phyloP scores from a whole-genome alignment of 2,329 filamentous ascomycete genomes.

The Fusarium vanettenii region DNA sequence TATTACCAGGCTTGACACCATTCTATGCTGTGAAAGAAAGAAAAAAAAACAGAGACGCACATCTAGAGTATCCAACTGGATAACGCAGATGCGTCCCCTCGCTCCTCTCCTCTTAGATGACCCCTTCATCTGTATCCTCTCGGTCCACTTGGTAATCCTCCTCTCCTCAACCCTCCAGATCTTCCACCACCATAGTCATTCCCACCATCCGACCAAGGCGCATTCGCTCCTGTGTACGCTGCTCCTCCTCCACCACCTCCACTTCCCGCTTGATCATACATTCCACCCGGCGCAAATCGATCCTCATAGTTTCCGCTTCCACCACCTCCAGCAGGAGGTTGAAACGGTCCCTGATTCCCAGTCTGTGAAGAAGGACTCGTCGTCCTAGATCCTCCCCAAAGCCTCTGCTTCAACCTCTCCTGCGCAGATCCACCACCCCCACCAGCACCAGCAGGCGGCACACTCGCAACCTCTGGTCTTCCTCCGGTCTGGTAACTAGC shows the following conservation, averaged over 20 bases:
- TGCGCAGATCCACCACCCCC: constrained; percentile 70
- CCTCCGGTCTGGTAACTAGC: constrained; percentile 74
- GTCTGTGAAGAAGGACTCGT: constrained; percentile 62
- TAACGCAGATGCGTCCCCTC: background rate
- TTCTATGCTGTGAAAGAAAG: constrained; percentile 33
- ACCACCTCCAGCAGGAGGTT: constrained; percentile 53
- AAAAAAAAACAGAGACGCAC: constrained; percentile 17
- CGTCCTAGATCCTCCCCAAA: constrained; percentile 74
- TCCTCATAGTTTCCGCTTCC: constrained; percentile 56
- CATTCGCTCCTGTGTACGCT: constrained; percentile 59
- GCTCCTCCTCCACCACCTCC: constrained; percentile 45
- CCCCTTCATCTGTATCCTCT: constrained; percentile 50
- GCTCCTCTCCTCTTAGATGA: background rate
- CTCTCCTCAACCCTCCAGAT: constrained; percentile 44
- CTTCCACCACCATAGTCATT: constrained; percentile 52
- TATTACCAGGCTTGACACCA: constrained; percentile 38
- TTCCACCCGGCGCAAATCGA: constrained; percentile 58
- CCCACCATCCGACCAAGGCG: constrained; percentile 60
- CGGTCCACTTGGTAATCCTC: constrained; percentile 60
- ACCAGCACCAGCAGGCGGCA: constrained; percentile 46
- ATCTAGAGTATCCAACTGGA: background rate
- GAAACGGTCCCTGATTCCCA: constrained; percentile 56
- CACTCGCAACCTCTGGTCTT: constrained; percentile 39
- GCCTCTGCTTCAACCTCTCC: constrained; percentile 82
- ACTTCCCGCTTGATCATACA: constrained; percentile 54